Conservation (phyloP, 2,329 filamentous ascomycete genomes). For the Xylariales sp. region DNA sequence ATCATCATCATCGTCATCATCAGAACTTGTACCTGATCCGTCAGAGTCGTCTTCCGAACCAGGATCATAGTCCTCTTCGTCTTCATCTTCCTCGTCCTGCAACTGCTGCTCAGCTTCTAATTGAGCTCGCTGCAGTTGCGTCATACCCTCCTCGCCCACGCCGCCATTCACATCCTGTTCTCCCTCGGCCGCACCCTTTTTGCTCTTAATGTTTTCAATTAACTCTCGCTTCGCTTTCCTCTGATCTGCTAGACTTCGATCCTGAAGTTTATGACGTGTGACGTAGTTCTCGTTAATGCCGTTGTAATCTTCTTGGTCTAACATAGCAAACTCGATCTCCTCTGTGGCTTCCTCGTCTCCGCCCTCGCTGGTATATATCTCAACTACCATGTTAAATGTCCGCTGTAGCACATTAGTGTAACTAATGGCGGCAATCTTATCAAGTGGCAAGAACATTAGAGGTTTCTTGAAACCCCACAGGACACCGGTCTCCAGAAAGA, state of each 20-base stretch:
- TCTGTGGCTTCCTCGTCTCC: slow-evolving; percentile 62
- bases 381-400: slow-evolving; percentile 75
- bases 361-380: slow-evolving; percentile 60
- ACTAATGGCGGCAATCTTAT: slow-evolving; percentile 70
- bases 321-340: slow-evolving; percentile 75
- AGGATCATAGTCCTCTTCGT: slow-evolving; percentile 75
- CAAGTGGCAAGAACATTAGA: slow-evolving; percentile 71
- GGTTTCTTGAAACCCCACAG: slow-evolving; percentile 79
- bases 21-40: slow-evolving; percentile 63
- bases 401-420: slow-evolving; percentile 75
- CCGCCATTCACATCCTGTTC: slow-evolving; percentile 57
- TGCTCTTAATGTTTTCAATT: slow-evolving; percentile 67
- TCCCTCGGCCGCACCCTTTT: slow-evolving; percentile 55
- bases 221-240: slow-evolving; percentile 72
- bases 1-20: slow-evolving; percentile 65
- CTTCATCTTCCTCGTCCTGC: slow-evolving; percentile 71
- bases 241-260: slow-evolving; percentile 76
- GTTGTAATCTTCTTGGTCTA: slow-evolving; percentile 75
- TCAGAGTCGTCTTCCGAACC: slow-evolving; percentile 70
- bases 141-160: slow-evolving; percentile 60
- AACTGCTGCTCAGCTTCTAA: slow-evolving; percentile 63
- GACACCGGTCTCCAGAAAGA: slow-evolving; percentile 74
- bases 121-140: slow-evolving; percentile 63
- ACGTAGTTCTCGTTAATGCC: slow-evolving; percentile 73
- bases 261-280: slow-evolving; percentile 69